A percentile compares a stretch with the other conserved stretches of the same genome.
phyloP scores from a whole-genome alignment of 2,329 filamentous ascomycete genomes.

The Xylariaceae sp. region DNA sequence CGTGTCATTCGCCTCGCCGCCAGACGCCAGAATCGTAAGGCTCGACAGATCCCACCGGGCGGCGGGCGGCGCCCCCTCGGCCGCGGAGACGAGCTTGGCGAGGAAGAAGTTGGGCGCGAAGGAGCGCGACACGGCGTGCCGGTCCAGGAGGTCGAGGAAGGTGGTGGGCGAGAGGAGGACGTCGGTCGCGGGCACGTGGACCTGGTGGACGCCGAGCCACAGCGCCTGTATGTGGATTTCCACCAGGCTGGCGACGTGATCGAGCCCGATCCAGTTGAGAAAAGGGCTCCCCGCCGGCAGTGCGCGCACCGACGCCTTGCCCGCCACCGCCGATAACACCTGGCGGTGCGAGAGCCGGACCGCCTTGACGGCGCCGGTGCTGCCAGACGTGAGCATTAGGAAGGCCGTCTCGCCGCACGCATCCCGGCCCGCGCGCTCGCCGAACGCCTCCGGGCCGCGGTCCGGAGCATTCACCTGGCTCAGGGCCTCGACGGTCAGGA shows the following conservation, averaged over 20 bases:
- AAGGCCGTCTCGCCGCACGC: constrained; percentile 18
- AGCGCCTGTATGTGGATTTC: constrained; percentile 46
- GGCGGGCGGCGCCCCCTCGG: neutral
- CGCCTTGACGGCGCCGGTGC: constrained; percentile 42
- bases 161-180: constrained; percentile 29
- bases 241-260: constrained; percentile 45
- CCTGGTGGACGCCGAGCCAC: constrained; percentile 30
- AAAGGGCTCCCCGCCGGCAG: constrained; percentile 25
- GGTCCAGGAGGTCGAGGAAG: constrained; percentile 32
- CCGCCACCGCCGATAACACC: constrained; percentile 31
- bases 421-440: constrained; percentile 1
- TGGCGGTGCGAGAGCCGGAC: constrained; percentile 37
- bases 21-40: neutral
- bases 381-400: constrained; percentile 47
- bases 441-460: constrained; percentile 7
- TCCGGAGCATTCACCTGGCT: too few species aligned
- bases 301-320: constrained; percentile 27
- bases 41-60: neutral
- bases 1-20: constrained; percentile 26
- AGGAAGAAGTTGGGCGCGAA: constrained; percentile 37
- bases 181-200: constrained; percentile 36
- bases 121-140: constrained; percentile 32
- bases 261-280: constrained; percentile 43
- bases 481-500: constrained; percentile 16
- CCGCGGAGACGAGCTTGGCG: constrained; percentile 14